Conservation (phyloP, 306 rosid species). For the Calophaca sinica region DNA sequence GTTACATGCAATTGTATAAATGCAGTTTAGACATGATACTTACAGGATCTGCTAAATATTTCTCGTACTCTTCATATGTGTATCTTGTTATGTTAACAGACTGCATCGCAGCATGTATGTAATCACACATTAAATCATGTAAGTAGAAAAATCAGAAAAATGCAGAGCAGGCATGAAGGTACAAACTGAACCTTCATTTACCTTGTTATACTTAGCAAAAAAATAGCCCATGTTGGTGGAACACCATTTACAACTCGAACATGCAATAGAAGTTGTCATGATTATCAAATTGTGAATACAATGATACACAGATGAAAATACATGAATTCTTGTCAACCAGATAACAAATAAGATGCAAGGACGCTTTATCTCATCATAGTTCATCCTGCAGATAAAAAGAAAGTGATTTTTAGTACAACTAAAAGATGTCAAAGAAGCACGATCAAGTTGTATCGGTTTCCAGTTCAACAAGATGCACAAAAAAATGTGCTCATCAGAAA, state of each 20-base stretch:
- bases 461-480: too few species aligned
- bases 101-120: conserved; percentile 64
- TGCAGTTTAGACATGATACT: conserved; percentile 51
- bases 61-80: conserved; percentile 95
- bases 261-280: background rate
- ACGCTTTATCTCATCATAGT: too few species aligned
- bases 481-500: too few species aligned
- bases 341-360: too few species aligned
- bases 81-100: conserved; percentile 75
- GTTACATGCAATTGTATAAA: conserved; percentile 8
- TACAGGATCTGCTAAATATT: too few species aligned
- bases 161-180: conserved; percentile 17
- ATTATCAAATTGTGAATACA: conserved; percentile 16
- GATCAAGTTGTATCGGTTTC: too few species aligned
- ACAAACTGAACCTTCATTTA: conserved; percentile 39
- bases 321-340: too few species aligned
- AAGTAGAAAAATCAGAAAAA: background rate
- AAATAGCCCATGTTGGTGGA: conserved; percentile 91
- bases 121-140: conserved; percentile 41
- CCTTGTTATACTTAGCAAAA: conserved; percentile 96
- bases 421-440: too few species aligned
- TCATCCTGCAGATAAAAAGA: too few species aligned
- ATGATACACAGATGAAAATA: background rate
- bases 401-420: too few species aligned
- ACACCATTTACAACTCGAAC: conserved; percentile 76